Evolutionary conservation across 345 rosid genomes (phyloP).

Genomic region (Acer campestre): DNA sequence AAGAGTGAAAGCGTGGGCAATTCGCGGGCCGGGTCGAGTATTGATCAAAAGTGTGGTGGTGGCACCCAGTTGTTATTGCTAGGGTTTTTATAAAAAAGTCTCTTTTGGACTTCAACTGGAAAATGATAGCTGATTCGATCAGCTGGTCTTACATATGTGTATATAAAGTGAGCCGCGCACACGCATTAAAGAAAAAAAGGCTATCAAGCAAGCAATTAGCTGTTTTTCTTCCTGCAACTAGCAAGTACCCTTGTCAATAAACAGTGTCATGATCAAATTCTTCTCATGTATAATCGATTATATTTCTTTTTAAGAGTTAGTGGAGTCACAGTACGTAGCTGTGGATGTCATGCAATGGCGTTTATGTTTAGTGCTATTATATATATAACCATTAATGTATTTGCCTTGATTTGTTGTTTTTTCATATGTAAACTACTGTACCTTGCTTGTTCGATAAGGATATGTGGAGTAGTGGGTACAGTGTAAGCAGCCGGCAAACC

Average conservation of each 20-base stretch:
- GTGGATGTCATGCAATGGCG: not conserved
- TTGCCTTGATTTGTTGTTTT: not conserved
- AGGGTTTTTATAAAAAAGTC: not conserved
- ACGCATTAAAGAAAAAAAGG: constrained; percentile 14
- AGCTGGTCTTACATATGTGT: not conserved
- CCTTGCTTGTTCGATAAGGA: not conserved
- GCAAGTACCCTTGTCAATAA: not conserved
- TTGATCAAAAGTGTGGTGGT: constrained; percentile 2
- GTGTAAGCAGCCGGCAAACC: constrained; percentile 5
- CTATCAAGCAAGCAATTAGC: constrained; percentile 22
- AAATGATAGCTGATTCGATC: constrained; percentile 7
- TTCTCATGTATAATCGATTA: not conserved
- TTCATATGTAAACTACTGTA: not conserved
- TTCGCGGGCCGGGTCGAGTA: constrained; percentile 35
- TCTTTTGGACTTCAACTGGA: not conserved
- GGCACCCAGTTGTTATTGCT: constrained; percentile 12
- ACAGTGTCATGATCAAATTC: not conserved
- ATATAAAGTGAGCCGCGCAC: constrained; percentile 16
- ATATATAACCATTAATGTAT: not conserved
- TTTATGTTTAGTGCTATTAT: not conserved
- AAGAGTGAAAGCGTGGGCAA: constrained; percentile 49
- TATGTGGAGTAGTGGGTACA: not conserved
- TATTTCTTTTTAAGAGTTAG: no score
- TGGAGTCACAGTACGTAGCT: not conserved
- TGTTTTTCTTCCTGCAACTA: constrained; percentile 12